Percentiles rank a stretch among this genome's conserved stretches.
These are phyloP conservation scores for Leucosporidium creatinivorum DNA, from an alignment of 768 basidiomycete species.

Conservation along the genomic window DNA sequence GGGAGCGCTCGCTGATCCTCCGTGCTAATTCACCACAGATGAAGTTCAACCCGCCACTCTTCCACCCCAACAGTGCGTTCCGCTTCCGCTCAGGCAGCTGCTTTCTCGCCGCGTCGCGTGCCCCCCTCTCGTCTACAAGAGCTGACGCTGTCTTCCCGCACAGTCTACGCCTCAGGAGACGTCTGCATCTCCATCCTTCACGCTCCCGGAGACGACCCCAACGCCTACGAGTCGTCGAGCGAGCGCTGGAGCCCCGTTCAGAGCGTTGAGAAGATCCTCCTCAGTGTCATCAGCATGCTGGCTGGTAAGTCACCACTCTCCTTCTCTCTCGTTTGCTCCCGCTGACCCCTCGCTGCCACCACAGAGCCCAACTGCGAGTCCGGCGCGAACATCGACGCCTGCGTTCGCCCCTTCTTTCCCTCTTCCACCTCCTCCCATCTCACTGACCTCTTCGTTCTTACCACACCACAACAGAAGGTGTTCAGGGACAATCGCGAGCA, in stretches of 20 bases:
- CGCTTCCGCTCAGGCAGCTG: neutral
- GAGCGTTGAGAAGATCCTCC: slow-evolving; percentile 89
- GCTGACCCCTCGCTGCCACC: neutral
- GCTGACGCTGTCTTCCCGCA: neutral
- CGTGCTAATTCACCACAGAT: slow-evolving; percentile 46
- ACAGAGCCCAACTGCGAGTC: slow-evolving; percentile 94
- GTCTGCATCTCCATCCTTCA: slow-evolving; percentile 99
- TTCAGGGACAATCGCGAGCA: slow-evolving; percentile 82
- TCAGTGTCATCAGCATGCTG: slow-evolving; percentile 90
- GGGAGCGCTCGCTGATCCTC: neutral
- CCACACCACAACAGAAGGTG: slow-evolving; percentile 52
- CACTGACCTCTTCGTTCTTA: neutral
- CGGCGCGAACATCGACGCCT: slow-evolving; percentile 70
- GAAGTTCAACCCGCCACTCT: slow-evolving; percentile 93
- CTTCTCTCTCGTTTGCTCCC: neutral
- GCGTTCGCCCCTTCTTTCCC: slow-evolving; percentile 17
- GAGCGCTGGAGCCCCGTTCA: slow-evolving; percentile 99
- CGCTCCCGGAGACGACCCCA: slow-evolving; percentile 55
- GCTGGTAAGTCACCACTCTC: slow-evolving; percentile 59
- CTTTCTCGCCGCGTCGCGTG: neutral
- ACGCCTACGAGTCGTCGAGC: slow-evolving; percentile 85
- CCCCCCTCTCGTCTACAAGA: neutral
- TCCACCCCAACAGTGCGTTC: slow-evolving; percentile 95
- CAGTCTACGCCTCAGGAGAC: slow-evolving; percentile 91
- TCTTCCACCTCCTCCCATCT: too few relatives aligned